Evolutionary conservation across 176 grass and related monocot genomes (phyloP), one percentile per base, ranked within the genome.

Genomic region (Rhynchospora breviuscula): DNA sequence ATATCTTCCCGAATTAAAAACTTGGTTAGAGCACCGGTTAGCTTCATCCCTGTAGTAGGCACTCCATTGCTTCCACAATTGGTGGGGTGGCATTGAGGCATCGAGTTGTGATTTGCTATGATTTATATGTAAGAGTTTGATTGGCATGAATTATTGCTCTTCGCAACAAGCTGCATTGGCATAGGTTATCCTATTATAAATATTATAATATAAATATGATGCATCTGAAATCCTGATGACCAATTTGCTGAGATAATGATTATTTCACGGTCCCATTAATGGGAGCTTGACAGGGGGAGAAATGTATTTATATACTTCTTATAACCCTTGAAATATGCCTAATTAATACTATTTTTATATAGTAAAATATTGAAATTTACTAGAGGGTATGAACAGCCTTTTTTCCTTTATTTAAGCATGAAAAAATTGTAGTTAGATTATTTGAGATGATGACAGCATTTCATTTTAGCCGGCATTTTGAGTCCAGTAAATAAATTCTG

Each of bases 1-100:
- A 89, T 88, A 59, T 63, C 49, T 93, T 78, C 85, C 92, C 0
- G 92, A 93, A 57, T 91, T 93, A 81, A 87, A 94, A 73, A 72
- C 71, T 74, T 98, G 89, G 70, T 85, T 92, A 57, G 80, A 84
- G 46, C 85, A 46, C 21, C 76, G 72, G 21, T 81, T 65, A 43
- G 18, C 85, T 23, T 90, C 88, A 25, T 90, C 88, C 53, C 79
- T 87, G 26, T 90, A 71, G 49, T 64, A 26, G 33, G 72, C 4
- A 13, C 22, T 14, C 10, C 21, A 75, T 53, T 53, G 71, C n/a
- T 74, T 52, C 44, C 3, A 74, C 19, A 49, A 73, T 11, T 73
- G 44, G n/a, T 6, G n/a, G 8, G 31, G 14, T 7, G 22, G 70
- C 46, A 74, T 52, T 23, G 46, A 74, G 71, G n/a, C 46, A 7